phyloP scores from a whole-genome alignment of 2,329 filamentous ascomycete genomes.

The Colletotrichum sp. region DNA sequence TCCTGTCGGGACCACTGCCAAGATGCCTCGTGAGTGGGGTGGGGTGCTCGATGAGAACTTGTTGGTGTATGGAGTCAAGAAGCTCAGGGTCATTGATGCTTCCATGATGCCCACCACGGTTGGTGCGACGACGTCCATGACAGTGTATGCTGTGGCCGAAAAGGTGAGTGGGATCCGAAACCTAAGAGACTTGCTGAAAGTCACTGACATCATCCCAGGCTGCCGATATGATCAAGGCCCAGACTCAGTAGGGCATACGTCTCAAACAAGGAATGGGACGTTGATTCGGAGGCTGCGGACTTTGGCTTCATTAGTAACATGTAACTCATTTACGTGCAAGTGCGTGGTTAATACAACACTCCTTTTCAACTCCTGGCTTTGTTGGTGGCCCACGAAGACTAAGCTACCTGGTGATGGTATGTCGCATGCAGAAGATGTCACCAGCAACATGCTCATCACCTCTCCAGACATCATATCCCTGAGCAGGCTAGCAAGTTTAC shows the following conservation, averaged over 20 bases:
- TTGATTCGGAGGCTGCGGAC: rapidly evolving
- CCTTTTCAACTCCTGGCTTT: rapidly evolving
- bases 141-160: slow-evolving; percentile 24
- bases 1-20: slow-evolving; percentile 31
- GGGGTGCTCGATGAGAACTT: slow-evolving; percentile 32
- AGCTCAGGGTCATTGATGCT: slow-evolving; percentile 24
- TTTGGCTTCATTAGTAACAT: not conserved
- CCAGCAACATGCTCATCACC: not conserved
- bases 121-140: slow-evolving; percentile 24
- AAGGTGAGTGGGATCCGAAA: slow-evolving; percentile 1
- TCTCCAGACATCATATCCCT: not conserved
- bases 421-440: not conserved
- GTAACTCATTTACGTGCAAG: not conserved
- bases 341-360: not conserved
- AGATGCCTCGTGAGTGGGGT: slow-evolving; percentile 30
- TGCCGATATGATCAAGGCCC: slow-evolving; percentile 20
- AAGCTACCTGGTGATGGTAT: not conserved
- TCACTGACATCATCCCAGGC: not conserved
- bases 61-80: slow-evolving; percentile 31
- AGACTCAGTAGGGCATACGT: not conserved
- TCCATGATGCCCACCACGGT: slow-evolving; percentile 25
- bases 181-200: not conserved
- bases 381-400: not conserved
- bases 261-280: not conserved
- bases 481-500: not conserved